Base-by-base conservation (phyloP, 192 early-diverging fungal species). In the Backusella circina region DNA sequence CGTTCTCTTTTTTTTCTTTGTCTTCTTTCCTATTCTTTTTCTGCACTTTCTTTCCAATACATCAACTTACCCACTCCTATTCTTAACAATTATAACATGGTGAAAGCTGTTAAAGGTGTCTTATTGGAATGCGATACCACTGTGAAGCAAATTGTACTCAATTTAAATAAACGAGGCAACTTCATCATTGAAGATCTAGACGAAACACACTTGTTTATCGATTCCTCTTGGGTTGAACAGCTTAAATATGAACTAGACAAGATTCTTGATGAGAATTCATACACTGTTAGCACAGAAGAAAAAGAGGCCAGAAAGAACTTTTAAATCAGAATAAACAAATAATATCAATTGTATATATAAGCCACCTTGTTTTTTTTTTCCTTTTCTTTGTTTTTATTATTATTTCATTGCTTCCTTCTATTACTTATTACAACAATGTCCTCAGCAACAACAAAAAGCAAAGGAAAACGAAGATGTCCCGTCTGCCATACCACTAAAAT, bases 121-220 rank as follows among this genome's bases (percentile, higher is more conserved):
- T 84, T 91, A 47, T 81, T 90, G 30, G 88, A 93, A 75, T 92
- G 94, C 78, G 94, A 95, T 72, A 85, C 87, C 3, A 89, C 91
- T 12, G 91, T 93, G 18, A 93, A 93, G 76, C 89, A 91, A 78
- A 88, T 95, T 18, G 86, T 95, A 72, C 69, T 92, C 26, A 87
- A 87, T 31, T 80, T 95, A 57, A 88, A 95, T 79, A 80, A 88
- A 73, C 85, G 88, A 33, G 66, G 75, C 21, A 84, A 88, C 32
- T 93, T 95, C 75, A 89, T 95, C n/a, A 91, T 95, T 65, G 90
- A 93, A 76, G 93, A 95, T 68, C 80, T 95, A 16, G 94, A 95
- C 83, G 91, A 88, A 6, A 94, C 90, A 0, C 94, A 95, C 75
- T 75, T 95, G 68, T 93, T 94, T 74, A 89, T 95, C 39, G 90